Conservation (phyloP, 805 yeast genomes). For the Myxozyma neglecta region DNA sequence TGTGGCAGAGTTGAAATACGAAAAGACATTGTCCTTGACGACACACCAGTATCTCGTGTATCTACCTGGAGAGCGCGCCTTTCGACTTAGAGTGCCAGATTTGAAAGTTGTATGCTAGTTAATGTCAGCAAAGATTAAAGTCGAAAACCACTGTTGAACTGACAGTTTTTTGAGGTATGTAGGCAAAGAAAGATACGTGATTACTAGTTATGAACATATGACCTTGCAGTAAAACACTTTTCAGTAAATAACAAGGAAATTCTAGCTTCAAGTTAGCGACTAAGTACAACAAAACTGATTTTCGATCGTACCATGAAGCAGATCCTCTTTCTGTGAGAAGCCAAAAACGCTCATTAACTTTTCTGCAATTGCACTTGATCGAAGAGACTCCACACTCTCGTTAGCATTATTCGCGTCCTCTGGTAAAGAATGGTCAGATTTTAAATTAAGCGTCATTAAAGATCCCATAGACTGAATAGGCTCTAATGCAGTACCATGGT, state of each 20-base stretch:
- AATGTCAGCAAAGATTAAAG: not conserved
- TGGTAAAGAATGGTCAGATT: not conserved
- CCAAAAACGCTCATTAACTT: constrained; percentile 21
- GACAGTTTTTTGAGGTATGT: constrained; percentile 60
- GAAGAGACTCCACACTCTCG: constrained; percentile 10
- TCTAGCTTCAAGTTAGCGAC: constrained; percentile 40
- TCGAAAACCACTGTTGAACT: not conserved
- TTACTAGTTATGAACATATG: constrained; percentile 69
- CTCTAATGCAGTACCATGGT: not conserved
- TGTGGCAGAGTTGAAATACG: constrained; percentile 67
- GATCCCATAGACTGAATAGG: constrained; percentile 20
- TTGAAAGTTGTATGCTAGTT: constrained; percentile 39
- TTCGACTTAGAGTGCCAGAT: constrained; percentile 54
- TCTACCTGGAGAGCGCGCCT: constrained; percentile 42
- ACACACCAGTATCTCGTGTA: constrained; percentile 75
- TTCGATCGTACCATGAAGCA: constrained; percentile 24
- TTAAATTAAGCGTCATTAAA: not conserved
- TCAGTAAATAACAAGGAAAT: constrained; percentile 74
- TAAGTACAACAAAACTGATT: not conserved
- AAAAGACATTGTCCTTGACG: constrained; percentile 63
- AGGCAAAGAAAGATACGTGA: constrained; percentile 72
- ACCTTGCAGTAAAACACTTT: constrained; percentile 84
- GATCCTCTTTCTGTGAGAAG: constrained; percentile 22
- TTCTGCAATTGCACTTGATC: constrained; percentile 11
- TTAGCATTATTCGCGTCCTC: not conserved